Conservation (phyloP, 768 basidiomycete species). For the Lepiota brunneoincarnata region DNA sequence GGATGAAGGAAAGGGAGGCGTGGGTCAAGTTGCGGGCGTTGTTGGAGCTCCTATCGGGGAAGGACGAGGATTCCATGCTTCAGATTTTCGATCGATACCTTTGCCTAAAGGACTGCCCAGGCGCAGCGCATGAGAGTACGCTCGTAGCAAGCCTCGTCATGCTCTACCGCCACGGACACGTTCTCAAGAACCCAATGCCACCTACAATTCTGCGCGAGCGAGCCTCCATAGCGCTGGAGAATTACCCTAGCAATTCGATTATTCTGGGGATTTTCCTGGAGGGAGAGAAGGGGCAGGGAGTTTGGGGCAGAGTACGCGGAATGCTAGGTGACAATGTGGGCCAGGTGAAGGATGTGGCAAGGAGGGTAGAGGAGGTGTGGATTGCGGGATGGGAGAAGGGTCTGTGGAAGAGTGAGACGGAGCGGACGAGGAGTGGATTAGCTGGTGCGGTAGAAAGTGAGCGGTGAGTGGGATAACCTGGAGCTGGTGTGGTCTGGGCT, state of each 20-base stretch:
- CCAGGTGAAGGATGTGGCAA: conserved; percentile 51
- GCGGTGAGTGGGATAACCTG: conserved; percentile 43
- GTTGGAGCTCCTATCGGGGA: conserved; percentile 56
- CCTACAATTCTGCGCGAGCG: conserved; percentile 58
- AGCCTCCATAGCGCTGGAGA: conserved; percentile 48
- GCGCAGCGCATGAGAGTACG: conserved; percentile 49
- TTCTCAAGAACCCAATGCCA: conserved; percentile 55
- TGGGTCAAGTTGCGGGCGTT: conserved; percentile 69
- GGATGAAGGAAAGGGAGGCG: conserved; percentile 57
- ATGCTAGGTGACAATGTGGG: conserved; percentile 47
- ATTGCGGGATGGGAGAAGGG: conserved; percentile 76
- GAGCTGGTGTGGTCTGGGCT: background rate
- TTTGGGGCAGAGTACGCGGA: conserved; percentile 70
- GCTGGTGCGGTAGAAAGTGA: conserved; percentile 61
- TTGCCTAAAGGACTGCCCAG: conserved; percentile 18
- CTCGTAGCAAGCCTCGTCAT: conserved; percentile 53
- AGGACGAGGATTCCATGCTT: conserved; percentile 37
- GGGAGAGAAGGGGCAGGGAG: conserved; percentile 70
- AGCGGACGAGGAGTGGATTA: conserved; percentile 67
- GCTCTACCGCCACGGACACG: conserved; percentile 55
- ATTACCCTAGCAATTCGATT: conserved; percentile 69
- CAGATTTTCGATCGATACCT: conserved; percentile 38
- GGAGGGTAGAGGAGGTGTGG: conserved; percentile 73
- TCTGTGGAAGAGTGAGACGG: conserved; percentile 66
- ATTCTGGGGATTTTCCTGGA: conserved; percentile 75